Evolutionary conservation across 306 rosid genomes (phyloP).

Genomic region (Fagus crenata): DNA sequence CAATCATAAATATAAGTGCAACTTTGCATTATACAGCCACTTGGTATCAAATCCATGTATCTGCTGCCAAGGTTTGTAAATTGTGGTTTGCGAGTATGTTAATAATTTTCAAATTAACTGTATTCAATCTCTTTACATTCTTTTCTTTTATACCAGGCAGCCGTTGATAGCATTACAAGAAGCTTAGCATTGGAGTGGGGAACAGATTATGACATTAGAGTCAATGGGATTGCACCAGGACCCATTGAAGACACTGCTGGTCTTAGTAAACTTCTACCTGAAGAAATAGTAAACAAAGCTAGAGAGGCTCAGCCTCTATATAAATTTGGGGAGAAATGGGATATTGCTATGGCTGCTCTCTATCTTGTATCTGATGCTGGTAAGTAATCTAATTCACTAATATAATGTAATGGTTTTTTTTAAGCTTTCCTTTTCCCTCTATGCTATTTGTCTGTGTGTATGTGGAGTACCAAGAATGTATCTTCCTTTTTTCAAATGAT

Average conservation of each 20-base stretch:
- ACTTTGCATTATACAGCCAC: conserved; percentile 85
- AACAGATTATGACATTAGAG: conserved; percentile 77
- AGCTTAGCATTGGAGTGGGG: conserved; percentile 99
- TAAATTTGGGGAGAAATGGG: conserved; percentile 91
- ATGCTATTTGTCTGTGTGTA: too few species aligned
- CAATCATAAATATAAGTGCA: conserved; percentile 77
- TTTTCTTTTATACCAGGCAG: conserved; percentile 60
- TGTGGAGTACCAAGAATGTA: too few species aligned
- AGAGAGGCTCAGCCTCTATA: conserved; percentile 54
- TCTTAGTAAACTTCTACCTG: conserved; percentile 74
- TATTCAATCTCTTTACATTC: neutral
- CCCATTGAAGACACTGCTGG: conserved; percentile 86
- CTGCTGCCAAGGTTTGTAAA: conserved; percentile 85
- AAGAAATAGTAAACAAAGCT: conserved; percentile 51
- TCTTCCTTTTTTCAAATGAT: too few species aligned
- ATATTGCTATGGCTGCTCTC: conserved; percentile 91
- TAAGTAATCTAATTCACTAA: conserved; percentile 30
- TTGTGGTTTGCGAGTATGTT: neutral
- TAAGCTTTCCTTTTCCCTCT: neutral
- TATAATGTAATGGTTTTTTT: conserved; percentile 3
- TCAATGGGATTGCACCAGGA: conserved; percentile 95
- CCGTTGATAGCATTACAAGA: conserved; percentile 86
- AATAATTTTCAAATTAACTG: conserved; percentile 1
- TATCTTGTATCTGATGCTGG: conserved; percentile 90
- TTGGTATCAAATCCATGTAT: conserved; percentile 92